Base-by-base conservation (phyloP, 2,329 filamentous ascomycete species). In the Neoscytalidium dimidiatum region DNA sequence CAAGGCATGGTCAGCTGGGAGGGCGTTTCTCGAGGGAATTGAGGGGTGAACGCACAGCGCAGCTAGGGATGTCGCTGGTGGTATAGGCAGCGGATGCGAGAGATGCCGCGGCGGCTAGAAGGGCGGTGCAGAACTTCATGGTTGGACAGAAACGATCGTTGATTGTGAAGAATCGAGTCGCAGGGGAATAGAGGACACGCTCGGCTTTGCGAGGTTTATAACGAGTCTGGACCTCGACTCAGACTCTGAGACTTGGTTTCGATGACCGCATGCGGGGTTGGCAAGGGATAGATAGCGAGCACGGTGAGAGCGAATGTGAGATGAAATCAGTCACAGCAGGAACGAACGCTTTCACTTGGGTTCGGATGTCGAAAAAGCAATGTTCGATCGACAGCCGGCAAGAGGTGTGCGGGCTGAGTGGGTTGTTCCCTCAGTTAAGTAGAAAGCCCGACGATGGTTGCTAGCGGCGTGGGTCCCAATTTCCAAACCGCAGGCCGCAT, bases 41-140 rank as follows among this genome's bases (percentile, higher is more conserved):
- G 21, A 49, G 21, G n/a, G n/a, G n/a, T n/a, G n/a, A 14, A 71
- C 74, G 28, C 74, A 77, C 75, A 70, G 75, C 73, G 68, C 75
- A 78, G 35, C 64, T 58, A n/a, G 75, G 75, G 28, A 77, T 67
- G 53, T 64, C 68, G 46, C 38, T 44, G 19, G 62, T 35, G 19
- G 62, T 64, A 43, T 64, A 64, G 51, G 52, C 62, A 23, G 62
- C 62, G 17, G 62, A 53, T 14, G 43, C 28, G 26, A 62, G n/a
- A 33, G 64, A 41, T 28, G 64, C 56, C 56, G 56, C n/a, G 19
- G 61, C 26, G 64, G 64, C 53, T 17, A 56, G 31, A 26, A 61
- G 41, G 13, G 43, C 14, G 31, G 49, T 21, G 48, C 52, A 38
- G 19, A 61, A 48, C 57, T 61, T 61, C 57, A 60, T 60, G 29